Base-by-base conservation (phyloP, 192 early-diverging fungal species). In the Coemansia sp. region DNA sequence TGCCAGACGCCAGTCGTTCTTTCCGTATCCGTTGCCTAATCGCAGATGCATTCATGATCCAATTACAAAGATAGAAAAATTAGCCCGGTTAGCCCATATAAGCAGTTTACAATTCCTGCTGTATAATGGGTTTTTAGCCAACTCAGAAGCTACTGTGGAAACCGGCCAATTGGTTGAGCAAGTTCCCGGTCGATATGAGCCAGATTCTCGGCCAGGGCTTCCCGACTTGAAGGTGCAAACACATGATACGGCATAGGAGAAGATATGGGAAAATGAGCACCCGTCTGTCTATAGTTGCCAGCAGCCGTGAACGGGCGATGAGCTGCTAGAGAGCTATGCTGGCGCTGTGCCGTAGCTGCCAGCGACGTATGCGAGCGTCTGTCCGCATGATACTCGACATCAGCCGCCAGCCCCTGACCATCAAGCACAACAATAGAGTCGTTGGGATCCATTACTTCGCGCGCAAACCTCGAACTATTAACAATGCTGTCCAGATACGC, bases 381-480 rank as follows among this genome's bases (percentile, higher is more conserved):
- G 0, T 12, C 34, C 20, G 32, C 34, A 21, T 45, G 2, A 28
- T 18, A 48, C 1, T 30, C 49, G 20, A 48, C 4, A 21, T 54
- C 57, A 10, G 40, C 57, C 12, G 64, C 56, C 3, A 68, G 48
- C 17, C 66, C 66, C 16, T 40, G 30, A n/a, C 49, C 2, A n/a
- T 58, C 53, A 12, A 64, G 60, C 11, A 65, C 71, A 31, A 63
- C 64, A 54, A 74, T 65, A 26, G 32, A 44, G 8, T 73, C 54
- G 39, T 66, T 56, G 15, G 43, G 42, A 20, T 68, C 69, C 56
- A 71, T 53, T 5, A 75, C 36, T 9, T 75, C 72, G 5, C 58
- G 56, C 15, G 72, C 72, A 61, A 75, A 75, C 7, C 66, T 57
- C 41, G 72, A 69, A 62, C 72, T 75, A 14, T 75, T 75, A 12